Evolutionary conservation across 225 moss, liverwort and hornwort species (phyloP).

Genomic region (Pseudisothecium myosuroides): DNA sequence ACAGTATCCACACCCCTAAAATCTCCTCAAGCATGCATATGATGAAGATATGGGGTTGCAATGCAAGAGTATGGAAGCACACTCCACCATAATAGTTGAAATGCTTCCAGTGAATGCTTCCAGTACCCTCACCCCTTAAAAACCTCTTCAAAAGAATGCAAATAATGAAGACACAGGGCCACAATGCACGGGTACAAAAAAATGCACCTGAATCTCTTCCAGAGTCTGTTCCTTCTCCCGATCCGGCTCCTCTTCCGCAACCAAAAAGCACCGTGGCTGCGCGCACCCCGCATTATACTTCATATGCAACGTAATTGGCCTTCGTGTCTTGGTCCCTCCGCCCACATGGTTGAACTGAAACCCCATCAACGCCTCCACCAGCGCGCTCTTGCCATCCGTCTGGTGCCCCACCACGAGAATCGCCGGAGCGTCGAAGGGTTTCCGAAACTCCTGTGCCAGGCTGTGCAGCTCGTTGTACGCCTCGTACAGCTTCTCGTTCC

Average conservation of each 20-base stretch:
- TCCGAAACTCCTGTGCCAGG: conserved; percentile 74
- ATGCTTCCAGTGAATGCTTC: neutral
- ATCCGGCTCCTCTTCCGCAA: conserved; percentile 51
- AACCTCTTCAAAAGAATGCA: neutral
- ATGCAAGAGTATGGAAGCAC: neutral
- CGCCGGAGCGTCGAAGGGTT: conserved; percentile 83
- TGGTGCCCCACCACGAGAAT: conserved; percentile 95
- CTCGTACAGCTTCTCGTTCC: conserved; percentile 70
- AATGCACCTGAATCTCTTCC: conserved; percentile 76
- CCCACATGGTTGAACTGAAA: conserved; percentile 99
- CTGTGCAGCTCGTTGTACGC: conserved; percentile 89
- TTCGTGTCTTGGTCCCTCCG: conserved; percentile 91
- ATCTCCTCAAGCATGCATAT: neutral
- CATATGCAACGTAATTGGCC: conserved; percentile 88
- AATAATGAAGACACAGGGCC: neutral
- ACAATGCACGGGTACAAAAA: neutral
- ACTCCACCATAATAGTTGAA: neutral
- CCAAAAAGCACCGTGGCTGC: conserved; percentile 68
- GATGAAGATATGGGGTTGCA: neutral
- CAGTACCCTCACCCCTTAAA: neutral
- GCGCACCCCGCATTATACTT: conserved; percentile 64
- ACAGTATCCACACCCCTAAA: neutral
- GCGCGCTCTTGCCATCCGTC: conserved; percentile 82
- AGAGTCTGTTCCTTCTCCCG: conserved; percentile 60
- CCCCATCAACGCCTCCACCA: conserved; percentile 92